Percentiles rank a stretch among this genome's conserved stretches.
Conservation (phyloP, 2,329 filamentous ascomycete genomes). For the Mycogone perniciosa region DNA sequence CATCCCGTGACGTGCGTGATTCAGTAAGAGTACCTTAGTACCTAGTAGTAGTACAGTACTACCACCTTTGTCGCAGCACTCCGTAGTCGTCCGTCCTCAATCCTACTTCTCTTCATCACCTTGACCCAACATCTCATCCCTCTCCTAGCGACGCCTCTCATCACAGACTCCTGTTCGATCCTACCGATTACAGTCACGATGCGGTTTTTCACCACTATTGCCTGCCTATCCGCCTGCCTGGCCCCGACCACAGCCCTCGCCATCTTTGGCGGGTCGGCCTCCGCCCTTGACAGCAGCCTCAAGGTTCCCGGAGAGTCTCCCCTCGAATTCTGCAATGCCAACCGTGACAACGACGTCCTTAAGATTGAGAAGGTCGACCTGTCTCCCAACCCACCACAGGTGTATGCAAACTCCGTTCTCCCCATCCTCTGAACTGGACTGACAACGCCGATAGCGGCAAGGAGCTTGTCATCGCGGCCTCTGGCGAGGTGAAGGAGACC, state of each 20-base stretch:
- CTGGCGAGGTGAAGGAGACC: conserved; percentile 63
- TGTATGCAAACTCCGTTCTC: conserved; percentile 46
- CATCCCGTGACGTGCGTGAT: conserved; percentile 12
- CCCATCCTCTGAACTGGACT: conserved; percentile 14
- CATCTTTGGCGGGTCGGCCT: conserved; percentile 30
- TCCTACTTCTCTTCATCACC: not conserved
- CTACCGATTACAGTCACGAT: conserved; percentile 19
- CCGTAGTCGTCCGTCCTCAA: not conserved
- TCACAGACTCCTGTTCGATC: not conserved
- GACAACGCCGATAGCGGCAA: conserved; percentile 54
- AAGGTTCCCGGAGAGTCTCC: conserved; percentile 82
- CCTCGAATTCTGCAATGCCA: conserved; percentile 64
- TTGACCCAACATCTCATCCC: not conserved
- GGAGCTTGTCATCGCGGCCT: conserved; percentile 70
- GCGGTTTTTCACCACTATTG: conserved; percentile 36
- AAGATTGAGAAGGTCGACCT: conserved; percentile 75
- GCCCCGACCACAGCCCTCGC: conserved; percentile 40
- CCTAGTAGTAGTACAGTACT: not conserved
- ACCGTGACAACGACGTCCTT: conserved; percentile 65
- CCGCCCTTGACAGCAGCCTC: conserved; percentile 40
- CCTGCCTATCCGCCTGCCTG: conserved; percentile 40
- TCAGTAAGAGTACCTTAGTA: conserved; percentile 1
- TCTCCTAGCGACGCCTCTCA: not conserved
- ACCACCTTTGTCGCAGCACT: conserved; percentile 7
- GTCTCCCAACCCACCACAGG: conserved; percentile 73